A percentile compares a stretch with the other conserved stretches of the same genome.
Conservation (phyloP, 495 filamentous ascomycete species). For the Neurospora sp. region DNA sequence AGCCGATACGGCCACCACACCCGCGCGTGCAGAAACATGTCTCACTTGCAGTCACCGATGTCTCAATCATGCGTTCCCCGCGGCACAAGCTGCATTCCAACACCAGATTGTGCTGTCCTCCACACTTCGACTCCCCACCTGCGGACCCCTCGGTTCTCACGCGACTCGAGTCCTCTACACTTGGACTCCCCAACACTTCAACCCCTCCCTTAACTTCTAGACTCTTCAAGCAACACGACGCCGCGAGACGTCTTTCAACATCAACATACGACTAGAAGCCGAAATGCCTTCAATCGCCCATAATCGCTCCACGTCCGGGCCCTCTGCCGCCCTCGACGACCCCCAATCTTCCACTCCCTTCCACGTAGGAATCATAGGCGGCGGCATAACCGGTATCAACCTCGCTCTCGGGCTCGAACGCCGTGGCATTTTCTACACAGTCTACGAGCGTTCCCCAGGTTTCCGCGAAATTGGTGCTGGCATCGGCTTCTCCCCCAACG, state of each 20-base stretch:
- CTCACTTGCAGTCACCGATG: not conserved
- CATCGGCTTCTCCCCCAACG: slow-evolving; percentile 49
- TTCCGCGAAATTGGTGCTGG: slow-evolving; percentile 52
- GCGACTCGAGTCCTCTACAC: not conserved
- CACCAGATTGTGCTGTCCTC: not conserved
- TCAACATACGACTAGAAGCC: not conserved
- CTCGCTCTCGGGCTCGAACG: slow-evolving; percentile 45
- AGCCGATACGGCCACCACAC: not conserved
- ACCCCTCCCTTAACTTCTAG: not conserved
- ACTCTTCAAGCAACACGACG: not conserved
- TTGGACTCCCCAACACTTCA: not conserved
- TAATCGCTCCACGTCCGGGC: slow-evolving; percentile 4
- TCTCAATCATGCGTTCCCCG: not conserved
- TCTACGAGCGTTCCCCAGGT: slow-evolving; percentile 45
- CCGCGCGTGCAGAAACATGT: not conserved
- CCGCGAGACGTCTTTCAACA: no score
- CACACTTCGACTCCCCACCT: no score
- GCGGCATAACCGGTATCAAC: slow-evolving; percentile 48
- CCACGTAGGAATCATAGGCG: slow-evolving; percentile 48
- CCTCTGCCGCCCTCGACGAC: slow-evolving; percentile 14
- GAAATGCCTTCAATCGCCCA: slow-evolving; percentile 2
- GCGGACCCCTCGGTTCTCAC: not conserved
- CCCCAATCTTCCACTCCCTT: slow-evolving; percentile 7
- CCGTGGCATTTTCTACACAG: slow-evolving; percentile 36
- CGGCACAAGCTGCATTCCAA: not conserved